phyloP scores from a whole-genome alignment of 164 flowering plant genomes.

The Cinnamomum chago region DNA sequence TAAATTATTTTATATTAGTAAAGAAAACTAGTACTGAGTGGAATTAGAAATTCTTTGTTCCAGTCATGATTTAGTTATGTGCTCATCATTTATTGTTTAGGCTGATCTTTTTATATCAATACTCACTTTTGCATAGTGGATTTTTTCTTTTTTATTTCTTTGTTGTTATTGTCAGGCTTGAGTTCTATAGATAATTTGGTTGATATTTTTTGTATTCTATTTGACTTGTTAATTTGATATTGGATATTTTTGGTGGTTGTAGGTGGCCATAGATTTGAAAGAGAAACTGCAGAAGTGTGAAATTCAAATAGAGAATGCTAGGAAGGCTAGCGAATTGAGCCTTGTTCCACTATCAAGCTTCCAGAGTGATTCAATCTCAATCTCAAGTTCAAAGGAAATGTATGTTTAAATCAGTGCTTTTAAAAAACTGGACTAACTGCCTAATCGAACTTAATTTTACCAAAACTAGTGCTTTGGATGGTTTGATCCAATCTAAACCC shows the following conservation, averaged over 20 bases:
- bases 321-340: constrained; percentile 55
- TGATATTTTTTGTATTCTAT: background rate
- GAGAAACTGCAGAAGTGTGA: constrained; percentile 62
- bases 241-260: constrained; percentile 10
- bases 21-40: too few species aligned
- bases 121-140: background rate
- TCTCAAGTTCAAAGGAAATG: constrained; percentile 28
- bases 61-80: background rate
- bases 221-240: background rate
- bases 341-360: constrained; percentile 51
- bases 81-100: background rate
- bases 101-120: too few species aligned
- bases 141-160: too few species aligned
- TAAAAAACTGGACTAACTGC: too few species aligned
- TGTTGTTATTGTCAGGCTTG: background rate
- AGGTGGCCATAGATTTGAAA: constrained; percentile 61
- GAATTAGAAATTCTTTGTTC: background rate
- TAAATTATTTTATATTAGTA: too few species aligned
- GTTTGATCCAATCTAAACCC: too few species aligned
- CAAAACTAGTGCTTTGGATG: too few species aligned
- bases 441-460: too few species aligned
- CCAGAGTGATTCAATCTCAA: constrained; percentile 1
- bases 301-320: constrained; percentile 53
- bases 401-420: constrained; percentile 22
- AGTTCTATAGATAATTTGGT: background rate